A percentile compares a stretch with the other conserved stretches of the same genome.
Evolutionary conservation across 1,139 yeast genomes (phyloP).

Genomic region (Saccharomycopsis hybrid): DNA sequence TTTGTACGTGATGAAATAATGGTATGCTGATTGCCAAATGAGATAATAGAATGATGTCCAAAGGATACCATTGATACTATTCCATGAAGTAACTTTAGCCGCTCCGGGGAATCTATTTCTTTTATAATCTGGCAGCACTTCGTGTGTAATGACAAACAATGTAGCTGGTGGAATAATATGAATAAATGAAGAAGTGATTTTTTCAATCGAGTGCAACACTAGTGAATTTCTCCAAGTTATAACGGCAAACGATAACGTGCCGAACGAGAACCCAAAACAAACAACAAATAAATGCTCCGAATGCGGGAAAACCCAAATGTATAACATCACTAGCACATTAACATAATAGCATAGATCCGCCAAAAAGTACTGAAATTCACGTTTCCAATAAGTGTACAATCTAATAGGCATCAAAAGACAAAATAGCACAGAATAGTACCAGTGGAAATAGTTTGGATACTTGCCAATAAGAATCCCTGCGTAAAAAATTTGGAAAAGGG

Average conservation of each 20-base stretch:
- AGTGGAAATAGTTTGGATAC: conserved; percentile 70
- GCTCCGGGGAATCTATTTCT: conserved; percentile 74
- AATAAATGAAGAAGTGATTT: conserved; percentile 87
- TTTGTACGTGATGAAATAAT: conserved; percentile 82
- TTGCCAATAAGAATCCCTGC: conserved; percentile 76
- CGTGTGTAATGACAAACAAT: conserved; percentile 82
- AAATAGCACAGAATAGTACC: conserved; percentile 62
- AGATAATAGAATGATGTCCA: conserved; percentile 82
- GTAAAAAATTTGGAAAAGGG: conserved; percentile 61
- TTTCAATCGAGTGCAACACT: conserved; percentile 86
- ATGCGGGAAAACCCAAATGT: conserved; percentile 76
- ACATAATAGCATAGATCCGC: conserved; percentile 95
- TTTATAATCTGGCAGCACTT: conserved; percentile 52
- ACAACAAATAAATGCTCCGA: conserved; percentile 69
- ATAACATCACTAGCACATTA: conserved; percentile 59
- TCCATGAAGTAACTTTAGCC: conserved; percentile 58
- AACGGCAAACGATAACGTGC: conserved; percentile 89
- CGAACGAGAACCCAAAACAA: conserved; percentile 82
- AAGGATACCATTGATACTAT: conserved; percentile 61
- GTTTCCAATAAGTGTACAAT: conserved; percentile 73
- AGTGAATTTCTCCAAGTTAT: conserved; percentile 94
- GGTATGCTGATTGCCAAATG: conserved; percentile 88
- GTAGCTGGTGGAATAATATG: conserved; percentile 89
- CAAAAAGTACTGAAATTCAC: conserved; percentile 74
- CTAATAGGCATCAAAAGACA: conserved; percentile 74